Base-by-base conservation (phyloP, 495 filamentous ascomycete genomes). In the Cryomyces minteri region DNA sequence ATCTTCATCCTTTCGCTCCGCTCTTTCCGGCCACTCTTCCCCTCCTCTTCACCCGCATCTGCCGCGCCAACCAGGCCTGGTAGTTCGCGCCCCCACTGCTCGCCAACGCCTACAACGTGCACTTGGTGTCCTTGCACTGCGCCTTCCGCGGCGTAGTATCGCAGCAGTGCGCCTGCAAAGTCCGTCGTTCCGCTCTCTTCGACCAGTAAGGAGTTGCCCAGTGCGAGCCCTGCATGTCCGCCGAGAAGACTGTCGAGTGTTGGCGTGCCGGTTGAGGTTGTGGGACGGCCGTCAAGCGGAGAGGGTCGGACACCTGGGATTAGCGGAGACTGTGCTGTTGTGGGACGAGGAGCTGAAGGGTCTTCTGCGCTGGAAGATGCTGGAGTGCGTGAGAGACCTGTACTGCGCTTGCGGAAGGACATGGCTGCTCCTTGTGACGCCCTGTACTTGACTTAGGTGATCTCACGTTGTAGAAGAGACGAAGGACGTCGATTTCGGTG, bases 141-240 rank as follows among this genome's bases (percentile, higher is more conserved):
- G 0, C 90, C 90, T 62, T 98, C 88, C 0, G 88, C 88, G 1
- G 84, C 92, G 65, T 86, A 96, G 56, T 87, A 94, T 40, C 82
- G 71, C 14, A 95, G 67, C 48, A 98, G 67, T 43, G 80, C 71
- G 1, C 85, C 85, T 0, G 82, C 81, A 63, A 88, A 98, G 53
- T 98, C 90, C 2, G 90, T 98, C 12, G 88, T 94, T 2, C 88
- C 90, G 53, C 78, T 82, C 52, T 98, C 90, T 53, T 87, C 85
- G n/a, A 96, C 62, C 18, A 98, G 60, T 4, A 96, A 54, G 1
- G 75, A 79, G 31, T 72, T 88, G 0, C 90, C 88, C 12, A 96
- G 66, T 1, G 85, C 74, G 1, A 96, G 69, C 0, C 92, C 90
- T n/a, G 78, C 73, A 66, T 96, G 87, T 0, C 88, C 85, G 25